Evolutionary conservation across 2,329 filamentous ascomycete species (phyloP).

Genomic region (Colletotrichum brevisporum): DNA sequence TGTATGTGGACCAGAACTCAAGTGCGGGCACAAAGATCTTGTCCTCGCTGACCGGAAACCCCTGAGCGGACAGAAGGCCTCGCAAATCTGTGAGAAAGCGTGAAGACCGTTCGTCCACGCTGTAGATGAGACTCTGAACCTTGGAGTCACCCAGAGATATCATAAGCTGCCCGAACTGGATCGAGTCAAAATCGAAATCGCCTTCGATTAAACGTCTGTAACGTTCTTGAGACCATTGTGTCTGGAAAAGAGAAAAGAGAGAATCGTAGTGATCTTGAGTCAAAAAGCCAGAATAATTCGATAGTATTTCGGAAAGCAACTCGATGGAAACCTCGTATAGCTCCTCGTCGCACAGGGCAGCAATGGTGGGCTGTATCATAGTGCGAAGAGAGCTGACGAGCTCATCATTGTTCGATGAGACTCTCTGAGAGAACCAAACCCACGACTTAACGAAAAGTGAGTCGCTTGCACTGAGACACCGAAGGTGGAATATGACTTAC

Average conservation of each 20-base stretch:
- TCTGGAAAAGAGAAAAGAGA: slow-evolving; percentile 72
- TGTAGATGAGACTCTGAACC: slow-evolving; percentile 70
- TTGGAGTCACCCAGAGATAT: slow-evolving; percentile 79
- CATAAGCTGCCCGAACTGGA: slow-evolving; percentile 77
- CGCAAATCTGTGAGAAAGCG: slow-evolving; percentile 72
- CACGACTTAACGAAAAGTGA: slow-evolving; percentile 68
- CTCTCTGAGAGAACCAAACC: slow-evolving; percentile 80
- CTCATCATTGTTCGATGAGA: slow-evolving; percentile 69
- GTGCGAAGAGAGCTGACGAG: slow-evolving; percentile 72
- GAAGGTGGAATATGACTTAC: slow-evolving; percentile 53
- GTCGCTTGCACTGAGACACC: too few relatives aligned
- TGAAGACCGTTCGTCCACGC: slow-evolving; percentile 63
- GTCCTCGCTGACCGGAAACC: slow-evolving; percentile 79
- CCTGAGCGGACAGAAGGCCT: slow-evolving; percentile 75
- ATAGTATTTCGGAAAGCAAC: slow-evolving; percentile 74
- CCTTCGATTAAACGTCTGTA: slow-evolving; percentile 70
- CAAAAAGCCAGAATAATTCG: slow-evolving; percentile 76
- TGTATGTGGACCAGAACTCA: slow-evolving; percentile 86
- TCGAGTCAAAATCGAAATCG: slow-evolving; percentile 74
- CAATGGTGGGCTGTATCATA: slow-evolving; percentile 72
- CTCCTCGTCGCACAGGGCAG: slow-evolving; percentile 70
- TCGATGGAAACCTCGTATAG: slow-evolving; percentile 74
- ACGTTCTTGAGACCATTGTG: slow-evolving; percentile 69
- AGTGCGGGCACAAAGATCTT: slow-evolving; percentile 80
- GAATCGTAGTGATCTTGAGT: slow-evolving; percentile 69